Evolutionary conservation across 305 asterid genomes (phyloP).

Genomic region (Euphrasia arctica): DNA sequence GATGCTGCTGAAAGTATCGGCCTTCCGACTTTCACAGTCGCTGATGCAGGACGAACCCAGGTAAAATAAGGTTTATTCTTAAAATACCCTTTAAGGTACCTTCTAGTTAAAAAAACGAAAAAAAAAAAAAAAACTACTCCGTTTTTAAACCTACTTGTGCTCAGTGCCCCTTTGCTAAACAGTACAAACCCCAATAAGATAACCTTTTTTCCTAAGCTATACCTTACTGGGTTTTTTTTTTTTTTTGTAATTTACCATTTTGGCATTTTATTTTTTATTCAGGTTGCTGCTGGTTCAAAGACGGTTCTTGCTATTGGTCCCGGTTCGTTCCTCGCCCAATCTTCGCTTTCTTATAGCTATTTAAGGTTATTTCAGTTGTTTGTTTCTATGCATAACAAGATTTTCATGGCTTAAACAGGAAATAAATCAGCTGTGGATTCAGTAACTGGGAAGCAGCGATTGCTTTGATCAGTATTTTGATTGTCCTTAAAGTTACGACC

Average conservation of each 20-base stretch:
- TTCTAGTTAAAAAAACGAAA: too few relatives aligned
- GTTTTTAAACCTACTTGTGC: too few relatives aligned
- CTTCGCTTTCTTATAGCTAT: neutral
- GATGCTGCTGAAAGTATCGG: constrained; percentile 86
- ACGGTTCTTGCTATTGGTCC: constrained; percentile 97
- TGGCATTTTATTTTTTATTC: constrained; percentile 14
- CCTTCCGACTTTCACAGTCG: constrained; percentile 88
- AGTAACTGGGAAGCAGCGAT: constrained; percentile 78
- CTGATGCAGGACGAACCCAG: constrained; percentile 99
- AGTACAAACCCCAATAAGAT: neutral
- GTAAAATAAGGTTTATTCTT: constrained; percentile 28
- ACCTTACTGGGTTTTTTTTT: neutral
- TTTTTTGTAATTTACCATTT: neutral
- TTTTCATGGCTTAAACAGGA: constrained; percentile 41
- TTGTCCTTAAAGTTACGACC: too few relatives aligned
- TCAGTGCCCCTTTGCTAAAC: too few relatives aligned
- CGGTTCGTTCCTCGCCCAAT: constrained; percentile 44
- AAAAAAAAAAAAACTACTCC: too few relatives aligned
- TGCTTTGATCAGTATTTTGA: constrained; percentile 44
- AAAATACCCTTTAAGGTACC: too few relatives aligned
- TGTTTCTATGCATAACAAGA: constrained; percentile 1
- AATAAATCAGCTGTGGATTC: constrained; percentile 72
- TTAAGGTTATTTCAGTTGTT: neutral
- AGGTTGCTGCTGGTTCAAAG: constrained; percentile 91
- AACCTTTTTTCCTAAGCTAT: neutral